Conservation (phyloP, 768 basidiomycete species). For the Gelatoporia subvermispora region DNA sequence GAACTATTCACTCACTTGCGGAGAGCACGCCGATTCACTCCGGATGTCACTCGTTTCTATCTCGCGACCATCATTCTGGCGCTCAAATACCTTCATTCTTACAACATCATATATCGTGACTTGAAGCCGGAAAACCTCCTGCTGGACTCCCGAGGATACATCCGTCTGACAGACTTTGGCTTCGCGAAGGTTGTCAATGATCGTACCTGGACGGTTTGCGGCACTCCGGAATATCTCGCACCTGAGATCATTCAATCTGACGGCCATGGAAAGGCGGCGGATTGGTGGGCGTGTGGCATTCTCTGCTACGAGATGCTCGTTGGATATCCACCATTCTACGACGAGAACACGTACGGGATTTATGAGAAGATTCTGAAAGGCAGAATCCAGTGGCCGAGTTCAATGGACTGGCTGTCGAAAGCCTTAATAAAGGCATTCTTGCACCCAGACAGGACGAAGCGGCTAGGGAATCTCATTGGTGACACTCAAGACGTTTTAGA, state of each 20-base stretch:
- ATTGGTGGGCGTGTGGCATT: slow-evolving; percentile 99
- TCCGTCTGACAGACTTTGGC: slow-evolving; percentile 95
- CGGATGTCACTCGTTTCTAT: slow-evolving; percentile 98
- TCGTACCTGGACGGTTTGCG: slow-evolving; percentile 96
- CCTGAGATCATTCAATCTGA: slow-evolving; percentile 98
- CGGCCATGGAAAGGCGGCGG: slow-evolving; percentile 96
- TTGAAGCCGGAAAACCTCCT: slow-evolving; percentile 99
- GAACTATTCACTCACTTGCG: slow-evolving; percentile 97
- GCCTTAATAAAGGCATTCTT: slow-evolving; percentile 87
- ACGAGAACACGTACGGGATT: slow-evolving; percentile 95
- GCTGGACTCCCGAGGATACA: slow-evolving; percentile 87
- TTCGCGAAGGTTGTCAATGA: slow-evolving; percentile 98
- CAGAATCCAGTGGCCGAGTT: slow-evolving; percentile 85
- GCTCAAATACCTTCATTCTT: slow-evolving; percentile 89
- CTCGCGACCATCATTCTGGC: slow-evolving; percentile 94
- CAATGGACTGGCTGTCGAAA: slow-evolving; percentile 84
- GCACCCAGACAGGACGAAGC: slow-evolving; percentile 86
- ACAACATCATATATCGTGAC: slow-evolving; percentile 98
- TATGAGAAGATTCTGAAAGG: slow-evolving; percentile 95
- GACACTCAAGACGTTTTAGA: slow-evolving; percentile 88
- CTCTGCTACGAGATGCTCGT: slow-evolving; percentile 98
- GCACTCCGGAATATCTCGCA: slow-evolving; percentile 94
- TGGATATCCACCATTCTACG: slow-evolving; percentile 97
- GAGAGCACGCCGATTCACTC: slow-evolving; percentile 89
- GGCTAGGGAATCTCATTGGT: slow-evolving; percentile 89